phyloP scores from a whole-genome alignment of 2,329 filamentous ascomycete species.

The Endocalyx cinctus region DNA sequence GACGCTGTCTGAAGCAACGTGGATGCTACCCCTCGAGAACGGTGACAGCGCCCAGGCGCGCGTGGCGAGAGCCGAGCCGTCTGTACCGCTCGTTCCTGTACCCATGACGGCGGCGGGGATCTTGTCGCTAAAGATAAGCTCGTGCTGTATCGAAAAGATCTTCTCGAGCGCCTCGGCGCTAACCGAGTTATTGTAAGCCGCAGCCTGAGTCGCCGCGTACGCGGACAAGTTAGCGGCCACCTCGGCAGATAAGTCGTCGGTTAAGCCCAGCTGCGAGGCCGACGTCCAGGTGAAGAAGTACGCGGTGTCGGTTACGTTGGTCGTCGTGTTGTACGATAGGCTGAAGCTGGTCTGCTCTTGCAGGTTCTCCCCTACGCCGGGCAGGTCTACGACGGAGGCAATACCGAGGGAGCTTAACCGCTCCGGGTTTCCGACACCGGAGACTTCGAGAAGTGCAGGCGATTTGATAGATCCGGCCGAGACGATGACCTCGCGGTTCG shows the following conservation, averaged over 20 bases:
- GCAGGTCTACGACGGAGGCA: slow-evolving; percentile 27
- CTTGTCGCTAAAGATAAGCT: slow-evolving; percentile 8
- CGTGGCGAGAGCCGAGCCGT: slow-evolving; percentile 1
- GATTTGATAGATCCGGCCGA: neutral
- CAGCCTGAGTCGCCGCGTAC: slow-evolving; percentile 4
- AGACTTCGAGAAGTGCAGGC: neutral
- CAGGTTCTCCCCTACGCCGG: slow-evolving; percentile 35
- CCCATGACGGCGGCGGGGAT: slow-evolving; percentile 7
- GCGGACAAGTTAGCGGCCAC: slow-evolving; percentile 3
- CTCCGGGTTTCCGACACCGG: neutral
- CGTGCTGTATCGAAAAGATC: slow-evolving; percentile 11
- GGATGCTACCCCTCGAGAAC: slow-evolving; percentile 9
- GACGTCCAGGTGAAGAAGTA: slow-evolving; percentile 9
- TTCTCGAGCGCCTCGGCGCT: slow-evolving; percentile 6
- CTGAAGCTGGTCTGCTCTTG: slow-evolving; percentile 30
- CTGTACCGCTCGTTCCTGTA: slow-evolving; percentile 2
- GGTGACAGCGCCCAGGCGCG: slow-evolving; percentile 10
- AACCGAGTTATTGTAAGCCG: slow-evolving; percentile 7
- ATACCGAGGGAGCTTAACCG: slow-evolving; percentile 22
- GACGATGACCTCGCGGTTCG: neutral
- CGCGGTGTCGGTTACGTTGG: slow-evolving; percentile 9
- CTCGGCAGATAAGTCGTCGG: slow-evolving; percentile 1
- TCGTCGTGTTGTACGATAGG: slow-evolving; percentile 29
- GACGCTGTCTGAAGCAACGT: slow-evolving; percentile 3
- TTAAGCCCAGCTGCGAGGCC: slow-evolving; percentile 5